Evolutionary conservation across 2,329 filamentous ascomycete genomes (phyloP).

Genomic region (Venturia pyrina): DNA sequence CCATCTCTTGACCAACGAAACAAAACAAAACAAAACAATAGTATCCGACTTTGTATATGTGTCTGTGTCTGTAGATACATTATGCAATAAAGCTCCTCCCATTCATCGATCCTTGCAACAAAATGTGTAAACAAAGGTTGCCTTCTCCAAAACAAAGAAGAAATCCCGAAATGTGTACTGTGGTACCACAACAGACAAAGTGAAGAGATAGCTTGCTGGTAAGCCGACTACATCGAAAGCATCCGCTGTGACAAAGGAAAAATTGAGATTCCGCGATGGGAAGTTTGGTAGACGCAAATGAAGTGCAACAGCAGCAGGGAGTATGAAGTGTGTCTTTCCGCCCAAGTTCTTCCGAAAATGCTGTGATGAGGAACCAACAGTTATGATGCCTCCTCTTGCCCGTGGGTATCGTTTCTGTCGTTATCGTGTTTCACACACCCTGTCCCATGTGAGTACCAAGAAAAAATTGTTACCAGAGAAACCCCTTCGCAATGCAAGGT

Average conservation of each 20-base stretch:
- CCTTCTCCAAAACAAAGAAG: background rate
- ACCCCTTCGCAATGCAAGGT: background rate
- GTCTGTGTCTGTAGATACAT: slow-evolving; percentile 1
- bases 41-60: background rate
- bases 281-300: background rate
- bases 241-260: slow-evolving; percentile 2
- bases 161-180: background rate
- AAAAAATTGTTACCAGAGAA: slow-evolving; percentile 6
- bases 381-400: background rate
- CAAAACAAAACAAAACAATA: background rate
- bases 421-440: background rate
- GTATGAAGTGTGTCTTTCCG: background rate
- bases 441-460: background rate
- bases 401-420: slow-evolving; percentile 4
- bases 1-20: background rate
- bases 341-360: background rate
- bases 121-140: background rate
- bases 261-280: background rate
- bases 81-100: background rate
- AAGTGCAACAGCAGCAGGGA: background rate
- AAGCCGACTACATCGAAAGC: background rate
- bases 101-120: background rate
- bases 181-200: slow-evolving; percentile 5
- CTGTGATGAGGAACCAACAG: background rate
- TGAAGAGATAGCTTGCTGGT: background rate